Evolutionary conservation across 2,329 filamentous ascomycete species (phyloP).

Genomic region (Cladophialophora chaetospira): DNA sequence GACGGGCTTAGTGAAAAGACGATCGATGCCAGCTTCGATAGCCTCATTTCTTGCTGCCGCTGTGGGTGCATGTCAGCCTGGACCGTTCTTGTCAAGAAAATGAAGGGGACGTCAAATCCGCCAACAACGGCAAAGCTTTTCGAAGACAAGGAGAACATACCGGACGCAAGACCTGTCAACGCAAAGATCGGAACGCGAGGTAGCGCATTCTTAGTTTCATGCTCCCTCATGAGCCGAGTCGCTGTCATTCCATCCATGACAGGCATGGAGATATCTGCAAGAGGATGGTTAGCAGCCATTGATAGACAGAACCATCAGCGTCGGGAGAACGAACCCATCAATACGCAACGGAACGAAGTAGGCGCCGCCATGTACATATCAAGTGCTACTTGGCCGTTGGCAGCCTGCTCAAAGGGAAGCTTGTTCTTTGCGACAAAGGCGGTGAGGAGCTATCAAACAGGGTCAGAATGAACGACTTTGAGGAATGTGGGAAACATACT

Average conservation of each 20-base stretch:
- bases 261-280: slow-evolving; percentile 39
- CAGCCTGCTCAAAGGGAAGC: slow-evolving; percentile 39
- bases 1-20: slow-evolving; percentile 39
- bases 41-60: slow-evolving; percentile 36
- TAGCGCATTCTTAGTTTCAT: slow-evolving; percentile 27
- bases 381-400: slow-evolving; percentile 45
- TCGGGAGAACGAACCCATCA: slow-evolving; percentile 31
- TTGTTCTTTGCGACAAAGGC: slow-evolving; percentile 36
- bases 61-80: too few species aligned
- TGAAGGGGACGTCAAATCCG: too few species aligned
- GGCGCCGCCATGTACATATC: slow-evolving; percentile 7
- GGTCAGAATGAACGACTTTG: slow-evolving; percentile 35
- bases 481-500: neutral
- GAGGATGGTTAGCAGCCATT: neutral
- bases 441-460: neutral
- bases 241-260: slow-evolving; percentile 39
- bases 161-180: slow-evolving; percentile 35
- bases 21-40: slow-evolving; percentile 35
- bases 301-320: neutral
- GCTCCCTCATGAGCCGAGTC: slow-evolving; percentile 34
- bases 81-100: too few species aligned
- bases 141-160: too few species aligned
- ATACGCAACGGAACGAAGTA: slow-evolving; percentile 17
- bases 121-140: too few species aligned
- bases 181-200: slow-evolving; percentile 33